Conservation (phyloP, 768 basidiomycete species). For the Jaapia argillacea region DNA sequence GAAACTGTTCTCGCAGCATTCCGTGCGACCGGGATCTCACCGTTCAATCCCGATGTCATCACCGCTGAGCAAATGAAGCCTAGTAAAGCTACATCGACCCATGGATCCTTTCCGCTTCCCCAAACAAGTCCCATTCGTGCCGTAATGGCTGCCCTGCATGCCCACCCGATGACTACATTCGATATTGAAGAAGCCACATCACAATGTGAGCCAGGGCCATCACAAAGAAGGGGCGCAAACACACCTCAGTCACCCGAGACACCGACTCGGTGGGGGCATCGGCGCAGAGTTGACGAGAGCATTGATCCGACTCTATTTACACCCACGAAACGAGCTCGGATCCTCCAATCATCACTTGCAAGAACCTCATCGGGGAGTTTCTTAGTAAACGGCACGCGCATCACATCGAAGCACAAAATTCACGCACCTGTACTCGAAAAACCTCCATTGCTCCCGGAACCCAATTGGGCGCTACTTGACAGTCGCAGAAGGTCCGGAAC, state of each 20-base stretch:
- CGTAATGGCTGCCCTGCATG: not conserved
- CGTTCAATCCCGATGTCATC: conserved; percentile 12
- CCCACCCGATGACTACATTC: not conserved
- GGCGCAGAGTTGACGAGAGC: not conserved
- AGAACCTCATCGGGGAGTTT: conserved; percentile 16
- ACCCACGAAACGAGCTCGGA: conserved; percentile 14
- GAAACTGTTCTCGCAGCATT: conserved; percentile 11
- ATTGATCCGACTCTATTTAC: conserved; percentile 12
- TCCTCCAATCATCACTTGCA: conserved; percentile 9
- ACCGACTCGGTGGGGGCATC: not conserved
- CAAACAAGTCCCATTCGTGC: conserved; percentile 4
- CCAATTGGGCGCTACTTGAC: conserved; percentile 4
- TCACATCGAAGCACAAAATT: conserved; percentile 6
- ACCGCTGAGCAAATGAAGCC: conserved; percentile 8
- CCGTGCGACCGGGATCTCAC: conserved; percentile 8
- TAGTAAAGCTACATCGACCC: conserved; percentile 8
- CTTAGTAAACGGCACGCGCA: conserved; percentile 11
- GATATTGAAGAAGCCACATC: not conserved
- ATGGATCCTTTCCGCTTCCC: not conserved
- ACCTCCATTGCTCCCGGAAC: conserved; percentile 4
- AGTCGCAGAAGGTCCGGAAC: not conserved
- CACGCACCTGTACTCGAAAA: conserved; percentile 7
- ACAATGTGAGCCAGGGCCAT: not conserved
- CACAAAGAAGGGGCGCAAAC: not conserved
- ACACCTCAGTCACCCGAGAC: not conserved